Evolutionary conservation across 83 land plant genomes (phyloP), one percentile per base, ranked within the genome.

Genomic region (Thuja plicata): DNA sequence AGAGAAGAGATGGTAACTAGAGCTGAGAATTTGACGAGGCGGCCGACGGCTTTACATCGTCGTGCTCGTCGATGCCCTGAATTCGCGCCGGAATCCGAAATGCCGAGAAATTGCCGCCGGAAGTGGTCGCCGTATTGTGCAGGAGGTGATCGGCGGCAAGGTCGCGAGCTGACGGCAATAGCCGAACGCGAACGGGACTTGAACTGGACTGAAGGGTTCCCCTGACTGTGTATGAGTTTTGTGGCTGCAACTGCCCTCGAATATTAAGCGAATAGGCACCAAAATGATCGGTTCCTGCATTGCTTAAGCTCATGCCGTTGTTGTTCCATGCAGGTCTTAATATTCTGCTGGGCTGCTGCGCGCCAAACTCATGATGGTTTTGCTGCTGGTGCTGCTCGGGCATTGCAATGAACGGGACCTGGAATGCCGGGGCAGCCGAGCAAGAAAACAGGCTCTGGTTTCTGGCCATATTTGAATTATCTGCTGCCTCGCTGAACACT

Each of bases 151-250:
- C 32, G 45, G 21, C 12, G 77, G 62, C 71, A 73, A 8, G 38
- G 70, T 89, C 85, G 60, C 32, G 52, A 5, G 89, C 70, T 15
- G 52, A 77, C 62, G 91, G 15, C 90, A 88, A 87, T 74, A 88
- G 86, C 92, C 94, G 92, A 87, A 91, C 91, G 43, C 96, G 94
- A 89, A 93, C 85, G 85, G 96, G 93, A 89, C 92, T 88, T 90
- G 89, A 90, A 92, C 95, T 95, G 96, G 96, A 94, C 96, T 94
- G 96, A 94, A 94, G 96, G 96, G 96, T 93, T 88, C 96, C 96
- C 96, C 96, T 93, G 92, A 91, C 92, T 52, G 90, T 45, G 10
- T 41, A 55, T 79, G 88, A 92, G 79, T 83, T 73, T 71, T 88
- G 90, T 88, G 13, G 85, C 66, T 89, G 93, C 87, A 89, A 85